Conservation (phyloP, 306 rosid species). For the Lablab purpureus region DNA sequence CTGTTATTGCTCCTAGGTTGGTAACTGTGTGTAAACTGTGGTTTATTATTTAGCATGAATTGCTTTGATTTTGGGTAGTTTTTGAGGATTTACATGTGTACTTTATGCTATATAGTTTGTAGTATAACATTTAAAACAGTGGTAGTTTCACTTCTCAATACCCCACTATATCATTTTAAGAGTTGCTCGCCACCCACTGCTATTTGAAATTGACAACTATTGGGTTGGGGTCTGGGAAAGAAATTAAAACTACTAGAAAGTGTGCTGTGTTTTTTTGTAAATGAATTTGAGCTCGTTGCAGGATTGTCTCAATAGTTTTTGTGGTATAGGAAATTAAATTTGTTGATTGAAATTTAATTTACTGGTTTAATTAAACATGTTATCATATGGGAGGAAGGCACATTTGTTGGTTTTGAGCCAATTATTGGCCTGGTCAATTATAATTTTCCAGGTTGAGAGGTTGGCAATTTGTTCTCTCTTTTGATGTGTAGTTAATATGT, state of each 20-base stretch:
- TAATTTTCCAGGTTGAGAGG: background rate
- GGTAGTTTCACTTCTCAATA: background rate
- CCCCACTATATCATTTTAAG: background rate
- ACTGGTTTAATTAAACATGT: background rate
- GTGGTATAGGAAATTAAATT: background rate
- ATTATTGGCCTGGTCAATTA: background rate
- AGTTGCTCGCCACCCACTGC: background rate
- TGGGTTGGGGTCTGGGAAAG: slow-evolving; percentile 7
- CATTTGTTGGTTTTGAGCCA: slow-evolving; percentile 10
- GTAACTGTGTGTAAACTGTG: background rate
- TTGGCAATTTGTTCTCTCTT: slow-evolving; percentile 6
- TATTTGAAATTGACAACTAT: background rate
- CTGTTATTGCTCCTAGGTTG: background rate
- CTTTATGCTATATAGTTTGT: background rate
- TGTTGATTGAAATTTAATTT: background rate
- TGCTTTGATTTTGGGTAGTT: background rate
- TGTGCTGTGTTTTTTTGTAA: slow-evolving; percentile 11
- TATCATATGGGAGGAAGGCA: background rate
- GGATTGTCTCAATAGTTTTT: background rate
- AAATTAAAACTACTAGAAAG: background rate
- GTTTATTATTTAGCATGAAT: background rate
- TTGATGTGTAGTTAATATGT: background rate
- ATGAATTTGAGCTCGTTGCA: slow-evolving; percentile 23
- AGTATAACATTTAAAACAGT: background rate
- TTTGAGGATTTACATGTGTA: background rate